Evolutionary conservation across 257 asterid species (phyloP).

Genomic region (Primulina tabacum): DNA sequence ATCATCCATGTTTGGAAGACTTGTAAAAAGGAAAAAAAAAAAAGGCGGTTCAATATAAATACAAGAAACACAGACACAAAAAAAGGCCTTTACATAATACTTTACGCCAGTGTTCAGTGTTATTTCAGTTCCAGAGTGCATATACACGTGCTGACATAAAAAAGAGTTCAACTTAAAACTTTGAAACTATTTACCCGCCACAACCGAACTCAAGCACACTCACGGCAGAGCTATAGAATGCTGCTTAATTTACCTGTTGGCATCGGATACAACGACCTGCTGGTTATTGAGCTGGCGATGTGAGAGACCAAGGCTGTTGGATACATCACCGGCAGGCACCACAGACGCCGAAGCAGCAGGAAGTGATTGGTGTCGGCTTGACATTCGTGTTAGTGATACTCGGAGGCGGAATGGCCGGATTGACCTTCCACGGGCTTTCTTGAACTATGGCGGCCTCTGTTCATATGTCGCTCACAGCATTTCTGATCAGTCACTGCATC

Average conservation of each 20-base stretch:
- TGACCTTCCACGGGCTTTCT: constrained; percentile 99
- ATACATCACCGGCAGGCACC: constrained; percentile 35
- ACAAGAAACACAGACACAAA: too few relatives aligned
- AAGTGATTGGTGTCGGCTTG: constrained; percentile 31
- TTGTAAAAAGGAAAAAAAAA: too few relatives aligned
- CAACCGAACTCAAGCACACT: not conserved
- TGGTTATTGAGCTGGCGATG: constrained; percentile 35
- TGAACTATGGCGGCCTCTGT: constrained; percentile 99
- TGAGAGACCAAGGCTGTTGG: constrained; percentile 38
- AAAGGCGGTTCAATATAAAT: too few relatives aligned
- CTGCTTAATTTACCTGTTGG: constrained; percentile 39
- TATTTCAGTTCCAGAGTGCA: too few relatives aligned
- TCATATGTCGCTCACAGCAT: constrained; percentile 96
- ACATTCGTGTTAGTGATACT: constrained; percentile 24
- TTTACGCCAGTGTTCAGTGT: too few relatives aligned
- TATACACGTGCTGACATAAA: too few relatives aligned
- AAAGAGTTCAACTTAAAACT: too few relatives aligned
- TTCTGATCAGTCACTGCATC: constrained; percentile 90
- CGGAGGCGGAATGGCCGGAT: constrained; percentile 51
- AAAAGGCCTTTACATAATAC: too few relatives aligned
- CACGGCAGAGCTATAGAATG: not conserved
- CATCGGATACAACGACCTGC: constrained; percentile 37
- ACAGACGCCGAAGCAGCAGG: constrained; percentile 37
- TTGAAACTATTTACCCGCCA: too few relatives aligned
- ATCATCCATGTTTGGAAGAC: too few relatives aligned